phyloP scores from a whole-genome alignment of 2,329 filamentous ascomycete genomes.

The Aspergillus pseudotamarii region DNA sequence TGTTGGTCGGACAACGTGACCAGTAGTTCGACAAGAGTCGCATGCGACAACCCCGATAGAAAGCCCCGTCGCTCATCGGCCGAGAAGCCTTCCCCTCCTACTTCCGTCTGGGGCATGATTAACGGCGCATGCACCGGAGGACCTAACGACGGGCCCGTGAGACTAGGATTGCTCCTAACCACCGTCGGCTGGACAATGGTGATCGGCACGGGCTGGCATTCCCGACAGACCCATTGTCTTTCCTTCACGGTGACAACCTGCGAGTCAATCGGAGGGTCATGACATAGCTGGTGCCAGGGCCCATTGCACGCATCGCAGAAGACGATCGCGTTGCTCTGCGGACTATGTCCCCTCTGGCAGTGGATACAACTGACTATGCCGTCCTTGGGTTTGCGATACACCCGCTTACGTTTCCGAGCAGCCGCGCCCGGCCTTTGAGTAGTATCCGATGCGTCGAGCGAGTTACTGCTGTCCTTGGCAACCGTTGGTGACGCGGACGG shows the following conservation, averaged over 20 bases:
- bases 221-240: constrained; percentile 71
- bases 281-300: constrained; percentile 80
- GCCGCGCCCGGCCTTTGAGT: constrained; percentile 16
- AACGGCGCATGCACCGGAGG: constrained; percentile 19
- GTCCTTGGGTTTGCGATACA: constrained; percentile 47
- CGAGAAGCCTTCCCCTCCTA: constrained; percentile 33
- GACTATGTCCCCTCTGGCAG: constrained; percentile 73
- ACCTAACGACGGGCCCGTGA: constrained; percentile 3
- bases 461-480: constrained; percentile 21
- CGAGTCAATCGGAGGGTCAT: constrained; percentile 73
- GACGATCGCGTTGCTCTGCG: constrained; percentile 76
- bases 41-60: constrained; percentile 62
- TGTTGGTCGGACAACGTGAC: constrained; percentile 63
- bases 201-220: constrained; percentile 59
- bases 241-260: constrained; percentile 67
- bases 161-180: constrained; percentile 32
- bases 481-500: constrained; percentile 40
- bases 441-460: constrained; percentile 12
- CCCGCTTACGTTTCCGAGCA: constrained; percentile 61
- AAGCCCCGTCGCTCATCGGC: constrained; percentile 62
- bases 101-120: constrained; percentile 22
- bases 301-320: constrained; percentile 82
- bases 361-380: constrained; percentile 64
- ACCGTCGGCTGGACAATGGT: constrained; percentile 43
- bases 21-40: constrained; percentile 66